phyloP scores from a whole-genome alignment of 169 alveolate species.

The Prorocentrum cordatum region DNA sequence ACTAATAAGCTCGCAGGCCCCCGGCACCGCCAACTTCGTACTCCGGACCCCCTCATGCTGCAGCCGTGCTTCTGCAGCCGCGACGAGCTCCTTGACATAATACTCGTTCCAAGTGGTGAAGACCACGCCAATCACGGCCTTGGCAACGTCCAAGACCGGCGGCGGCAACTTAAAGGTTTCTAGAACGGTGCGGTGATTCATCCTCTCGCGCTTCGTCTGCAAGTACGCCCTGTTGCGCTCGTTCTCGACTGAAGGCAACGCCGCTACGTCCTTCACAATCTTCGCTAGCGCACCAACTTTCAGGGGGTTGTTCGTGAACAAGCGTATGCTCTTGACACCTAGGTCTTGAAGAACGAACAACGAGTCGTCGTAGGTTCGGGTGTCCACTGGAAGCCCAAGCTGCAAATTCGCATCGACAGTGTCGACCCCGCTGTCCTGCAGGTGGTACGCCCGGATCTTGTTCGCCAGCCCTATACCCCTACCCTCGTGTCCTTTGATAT shows the following conservation, averaged over 20 bases:
- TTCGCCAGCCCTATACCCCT: slow-evolving; percentile 3
- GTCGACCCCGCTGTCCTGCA: slow-evolving; percentile 37
- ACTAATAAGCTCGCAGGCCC: too few species aligned
- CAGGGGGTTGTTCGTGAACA: slow-evolving; percentile 43
- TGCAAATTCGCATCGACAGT: slow-evolving; percentile 49
- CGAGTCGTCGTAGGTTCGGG: slow-evolving; percentile 32
- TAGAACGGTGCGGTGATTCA: slow-evolving; percentile 43
- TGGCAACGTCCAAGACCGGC: slow-evolving; percentile 11
- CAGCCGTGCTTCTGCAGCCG: too few species aligned
- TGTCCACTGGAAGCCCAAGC: slow-evolving; percentile 56
- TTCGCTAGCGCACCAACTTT: slow-evolving; percentile 21
- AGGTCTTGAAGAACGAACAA: slow-evolving; percentile 27
- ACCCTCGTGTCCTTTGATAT: slow-evolving; percentile 54
- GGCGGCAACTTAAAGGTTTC: slow-evolving; percentile 43
- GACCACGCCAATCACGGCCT: slow-evolving; percentile 25
- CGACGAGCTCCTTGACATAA: too few species aligned
- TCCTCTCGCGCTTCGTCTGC: slow-evolving; percentile 37
- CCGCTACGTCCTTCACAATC: slow-evolving; percentile 17
- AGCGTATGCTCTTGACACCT: neutral
- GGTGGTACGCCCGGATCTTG: slow-evolving; percentile 15
- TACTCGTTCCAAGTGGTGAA: slow-evolving; percentile 44
- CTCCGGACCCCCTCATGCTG: too few species aligned
- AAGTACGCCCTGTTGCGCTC: slow-evolving; percentile 12
- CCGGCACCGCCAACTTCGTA: too few species aligned
- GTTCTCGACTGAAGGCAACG: slow-evolving; percentile 3